Percentiles rank a stretch among this genome's conserved stretches.
Conservation (phyloP, 208 protist genomes). For the Phytomonas sp. region DNA sequence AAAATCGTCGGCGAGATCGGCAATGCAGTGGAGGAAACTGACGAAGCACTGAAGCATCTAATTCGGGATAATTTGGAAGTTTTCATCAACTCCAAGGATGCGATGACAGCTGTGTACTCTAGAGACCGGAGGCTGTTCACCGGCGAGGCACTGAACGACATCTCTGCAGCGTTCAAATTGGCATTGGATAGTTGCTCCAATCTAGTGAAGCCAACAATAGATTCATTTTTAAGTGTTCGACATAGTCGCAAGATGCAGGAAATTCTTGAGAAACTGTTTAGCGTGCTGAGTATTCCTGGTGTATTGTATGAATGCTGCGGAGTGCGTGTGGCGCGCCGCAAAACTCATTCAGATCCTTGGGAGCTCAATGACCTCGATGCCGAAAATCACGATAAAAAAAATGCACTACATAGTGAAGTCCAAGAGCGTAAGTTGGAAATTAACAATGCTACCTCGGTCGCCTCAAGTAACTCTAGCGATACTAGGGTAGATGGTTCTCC, state of each 20-base stretch:
- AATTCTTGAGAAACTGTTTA: constrained; percentile 67
- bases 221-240: constrained; percentile 46
- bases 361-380: constrained; percentile 1
- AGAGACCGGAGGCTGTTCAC: constrained; percentile 70
- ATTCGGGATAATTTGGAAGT: constrained; percentile 72
- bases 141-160: constrained; percentile 65
- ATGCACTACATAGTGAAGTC: constrained; percentile 6
- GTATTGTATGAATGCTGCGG: constrained; percentile 67
- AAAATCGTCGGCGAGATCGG: constrained; percentile 30
- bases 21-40: constrained; percentile 30
- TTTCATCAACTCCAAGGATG: constrained; percentile 80
- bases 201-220: constrained; percentile 49
- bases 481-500: background rate
- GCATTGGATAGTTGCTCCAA: constrained; percentile 32
- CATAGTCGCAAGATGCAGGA: constrained; percentile 39
- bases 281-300: constrained; percentile 59
- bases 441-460: no score
- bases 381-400: constrained; percentile 10
- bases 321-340: constrained; percentile 36
- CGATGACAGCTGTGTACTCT: constrained; percentile 65
- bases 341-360: constrained; percentile 6
- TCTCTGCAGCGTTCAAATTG: constrained; percentile 43
- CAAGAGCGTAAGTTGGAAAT: no score
- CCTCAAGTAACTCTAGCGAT: background rate
- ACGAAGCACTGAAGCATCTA: constrained; percentile 65